Evolutionary conservation across 2,329 filamentous ascomycete genomes (phyloP).

Genomic region (Aureobasidium sp.): DNA sequence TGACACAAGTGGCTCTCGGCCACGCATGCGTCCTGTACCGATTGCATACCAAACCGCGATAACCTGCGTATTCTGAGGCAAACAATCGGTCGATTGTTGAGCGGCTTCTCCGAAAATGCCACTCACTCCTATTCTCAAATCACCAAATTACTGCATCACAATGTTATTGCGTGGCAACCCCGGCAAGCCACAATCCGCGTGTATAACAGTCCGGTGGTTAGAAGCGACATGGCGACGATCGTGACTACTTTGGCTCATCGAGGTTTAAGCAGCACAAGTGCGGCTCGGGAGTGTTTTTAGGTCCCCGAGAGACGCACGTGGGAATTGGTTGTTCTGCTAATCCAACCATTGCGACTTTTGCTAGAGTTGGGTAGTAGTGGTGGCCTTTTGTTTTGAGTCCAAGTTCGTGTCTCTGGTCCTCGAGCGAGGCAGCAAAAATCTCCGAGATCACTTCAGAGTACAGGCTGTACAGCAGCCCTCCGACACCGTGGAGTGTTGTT

Average conservation of each 20-base stretch:
- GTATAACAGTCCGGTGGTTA: neutral
- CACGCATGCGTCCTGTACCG: neutral
- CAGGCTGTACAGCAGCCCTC: too few species aligned
- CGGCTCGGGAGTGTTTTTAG: neutral
- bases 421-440: neutral
- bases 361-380: neutral
- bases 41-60: neutral
- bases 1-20: neutral
- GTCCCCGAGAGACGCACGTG: neutral
- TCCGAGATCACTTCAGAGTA: neutral
- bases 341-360: neutral
- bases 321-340: neutral
- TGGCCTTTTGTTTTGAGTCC: neutral
- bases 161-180: neutral
- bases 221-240: neutral
- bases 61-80: neutral
- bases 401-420: neutral
- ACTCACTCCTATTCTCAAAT: neutral
- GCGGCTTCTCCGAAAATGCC: neutral
- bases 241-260: neutral
- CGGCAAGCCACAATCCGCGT: neutral
- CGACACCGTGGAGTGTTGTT: neutral
- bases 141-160: neutral
- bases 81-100: constrained; percentile 4
- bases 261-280: neutral